phyloP scores from a whole-genome alignment of 352 stramenopile genomes.

The Globisporangium camurandrum region DNA sequence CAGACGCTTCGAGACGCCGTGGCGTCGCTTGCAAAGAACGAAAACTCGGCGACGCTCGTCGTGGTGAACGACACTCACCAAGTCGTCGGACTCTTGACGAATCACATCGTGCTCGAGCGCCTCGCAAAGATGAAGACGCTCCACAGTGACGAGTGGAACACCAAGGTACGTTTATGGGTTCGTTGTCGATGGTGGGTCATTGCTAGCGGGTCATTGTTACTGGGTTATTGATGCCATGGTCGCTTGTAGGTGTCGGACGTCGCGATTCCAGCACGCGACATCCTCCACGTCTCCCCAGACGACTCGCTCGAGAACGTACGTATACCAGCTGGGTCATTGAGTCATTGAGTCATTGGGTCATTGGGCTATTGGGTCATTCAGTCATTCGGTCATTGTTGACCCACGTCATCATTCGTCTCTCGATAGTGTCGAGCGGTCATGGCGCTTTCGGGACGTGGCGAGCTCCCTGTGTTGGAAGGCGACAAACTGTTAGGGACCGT shows the following conservation, averaged over 20 bases:
- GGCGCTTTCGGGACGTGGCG: conserved; percentile 56
- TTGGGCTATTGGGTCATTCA: background rate
- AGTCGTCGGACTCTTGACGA: conserved; percentile 75
- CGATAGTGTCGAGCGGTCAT: conserved; percentile 77
- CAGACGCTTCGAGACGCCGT: conserved; percentile 63
- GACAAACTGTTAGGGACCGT: conserved; percentile 68
- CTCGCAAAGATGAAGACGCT: conserved; percentile 53
- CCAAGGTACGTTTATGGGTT: conserved; percentile 24
- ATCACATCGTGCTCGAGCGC: conserved; percentile 50
- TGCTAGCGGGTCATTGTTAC: no score
- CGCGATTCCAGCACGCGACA: conserved; percentile 57
- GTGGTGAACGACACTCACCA: conserved; percentile 60
- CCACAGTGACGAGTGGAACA: conserved; percentile 38
- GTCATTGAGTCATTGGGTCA: no score
- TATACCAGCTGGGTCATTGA: background rate
- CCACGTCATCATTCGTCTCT: no score
- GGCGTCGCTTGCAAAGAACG: conserved; percentile 50
- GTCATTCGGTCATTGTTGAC: background rate
- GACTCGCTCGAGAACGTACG: conserved; percentile 69
- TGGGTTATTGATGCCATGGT: no score
- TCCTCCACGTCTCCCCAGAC: conserved; percentile 67
- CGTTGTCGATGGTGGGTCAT: no score
- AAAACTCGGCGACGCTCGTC: conserved; percentile 72
- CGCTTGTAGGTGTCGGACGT: conserved; percentile 41
- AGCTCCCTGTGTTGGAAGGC: conserved; percentile 60